Base-by-base conservation (phyloP, 352 stramenopile genomes). In the Phytopythium litorale region DNA sequence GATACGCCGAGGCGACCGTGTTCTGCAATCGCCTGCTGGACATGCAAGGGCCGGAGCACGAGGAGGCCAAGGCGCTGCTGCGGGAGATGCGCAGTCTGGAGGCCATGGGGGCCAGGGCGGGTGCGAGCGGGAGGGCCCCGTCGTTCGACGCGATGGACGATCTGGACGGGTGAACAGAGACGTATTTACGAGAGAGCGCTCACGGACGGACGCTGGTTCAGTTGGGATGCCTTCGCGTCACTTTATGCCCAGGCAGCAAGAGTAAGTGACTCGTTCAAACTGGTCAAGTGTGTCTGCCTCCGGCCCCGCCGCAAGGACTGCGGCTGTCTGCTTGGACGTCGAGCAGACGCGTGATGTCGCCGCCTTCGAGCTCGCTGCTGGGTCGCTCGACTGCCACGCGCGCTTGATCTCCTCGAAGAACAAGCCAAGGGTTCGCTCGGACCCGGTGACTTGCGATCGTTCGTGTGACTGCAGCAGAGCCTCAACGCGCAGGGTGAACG, bases 11-110 rank as follows among this genome's bases (percentile, higher is more conserved):
- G 46, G 84, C 86, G 7, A 76, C 67, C 19, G 71, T 89, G 25
- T 89, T 91, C 58, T 95, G 86, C 68, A 91, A 91, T 49, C 76
- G 83, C 15, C 65, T 95, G 21, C 35, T 92, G 23, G 86, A 95
- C 37, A 73, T 92, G 45, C 80, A 91, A 52, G 86, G 86, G 3
- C 84, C 82, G 1, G 84, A 93, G 51, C 89, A 90, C 62, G 86
- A 95, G 60, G 86, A 95, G 63, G 86, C 84, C 21, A 95, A 92
- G 65, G 79, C 82, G 21, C 63, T 93, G 42, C 62, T 95, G 43
- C 78, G 83, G 3, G 81, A 91, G 63, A 91, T 95, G 75, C 78
- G 87, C 21, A 87, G 73, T 67, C 69, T 91, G 8, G 76, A 89
- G 48, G 76, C 79, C 8, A 30, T 56, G 50, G n/a, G 25, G 28